phyloP scores from a whole-genome alignment of 805 yeast genomes.

The Tetrapisispora phaffii region DNA sequence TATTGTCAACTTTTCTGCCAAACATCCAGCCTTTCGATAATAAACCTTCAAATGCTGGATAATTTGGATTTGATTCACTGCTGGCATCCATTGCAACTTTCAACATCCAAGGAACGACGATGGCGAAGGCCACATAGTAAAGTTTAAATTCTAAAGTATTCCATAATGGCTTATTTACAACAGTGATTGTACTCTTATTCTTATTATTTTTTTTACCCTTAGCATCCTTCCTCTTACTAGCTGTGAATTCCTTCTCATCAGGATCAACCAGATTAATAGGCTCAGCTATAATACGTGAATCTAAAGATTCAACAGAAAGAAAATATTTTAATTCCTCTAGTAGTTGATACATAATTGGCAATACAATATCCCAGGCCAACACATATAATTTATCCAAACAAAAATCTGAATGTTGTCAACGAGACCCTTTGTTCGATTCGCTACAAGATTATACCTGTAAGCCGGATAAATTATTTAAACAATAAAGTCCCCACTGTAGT shows the following conservation, averaged over 20 bases:
- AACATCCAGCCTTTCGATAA: constrained; percentile 80
- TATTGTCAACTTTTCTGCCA: constrained; percentile 85
- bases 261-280: neutral
- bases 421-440: too few relatives aligned
- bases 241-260: neutral
- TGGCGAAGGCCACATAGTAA: constrained; percentile 50
- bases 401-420: too few relatives aligned
- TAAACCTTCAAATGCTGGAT: constrained; percentile 47
- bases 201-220: neutral
- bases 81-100: constrained; percentile 76
- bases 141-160: constrained; percentile 60
- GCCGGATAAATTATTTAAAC: too few relatives aligned
- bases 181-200: neutral
- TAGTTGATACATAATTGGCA: neutral
- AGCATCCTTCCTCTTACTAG: neutral
- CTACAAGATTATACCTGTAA: too few relatives aligned
- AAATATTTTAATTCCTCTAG: constrained; percentile 11
- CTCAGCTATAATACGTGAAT: constrained; percentile 19
- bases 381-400: too few relatives aligned
- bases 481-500: too few relatives aligned
- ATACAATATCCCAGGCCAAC: too few relatives aligned
- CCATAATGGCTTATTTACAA: constrained; percentile 42
- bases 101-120: constrained; percentile 76
- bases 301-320: constrained; percentile 22
- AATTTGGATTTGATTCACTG: constrained; percentile 65